A percentile compares a stretch with the other conserved stretches of the same genome.
Conservation (phyloP, 768 basidiomycete genomes). For the Boletus sp. region DNA sequence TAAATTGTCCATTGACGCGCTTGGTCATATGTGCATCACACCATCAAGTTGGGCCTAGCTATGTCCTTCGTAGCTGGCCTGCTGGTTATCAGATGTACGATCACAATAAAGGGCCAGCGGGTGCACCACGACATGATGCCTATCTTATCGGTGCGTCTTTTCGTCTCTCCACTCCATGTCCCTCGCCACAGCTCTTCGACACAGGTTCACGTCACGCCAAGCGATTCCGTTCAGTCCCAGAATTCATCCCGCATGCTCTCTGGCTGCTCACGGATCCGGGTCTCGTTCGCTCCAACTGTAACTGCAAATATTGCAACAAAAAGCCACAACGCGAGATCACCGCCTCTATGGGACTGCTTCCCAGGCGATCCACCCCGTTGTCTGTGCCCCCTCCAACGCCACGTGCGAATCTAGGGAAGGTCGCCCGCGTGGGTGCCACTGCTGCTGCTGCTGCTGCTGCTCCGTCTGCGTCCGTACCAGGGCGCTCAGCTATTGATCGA, state of each 20-base stretch:
- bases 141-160: constrained; percentile 69
- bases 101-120: constrained; percentile 64
- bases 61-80: constrained; percentile 67
- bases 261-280: constrained; percentile 67
- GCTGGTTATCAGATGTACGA: constrained; percentile 68
- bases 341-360: constrained; percentile 49
- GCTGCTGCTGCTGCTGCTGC: constrained; percentile 23
- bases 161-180: neutral
- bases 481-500: constrained; percentile 22
- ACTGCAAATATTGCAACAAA: constrained; percentile 77
- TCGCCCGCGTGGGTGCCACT: neutral
- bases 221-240: constrained; percentile 78
- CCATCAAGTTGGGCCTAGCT: constrained; percentile 39
- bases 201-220: constrained; percentile 42
- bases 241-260: constrained; percentile 80
- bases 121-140: constrained; percentile 63
- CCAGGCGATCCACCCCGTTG: constrained; percentile 34
- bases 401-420: constrained; percentile 14
- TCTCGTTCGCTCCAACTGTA: constrained; percentile 50
- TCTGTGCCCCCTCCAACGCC: constrained; percentile 26
- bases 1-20: neutral
- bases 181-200: neutral
- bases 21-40: neutral
- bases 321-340: constrained; percentile 70
- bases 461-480: constrained; percentile 10